These are phyloP conservation scores for Clavispora phyllophila DNA, from an alignment of 805 yeast species.

Conservation along the genomic window DNA sequence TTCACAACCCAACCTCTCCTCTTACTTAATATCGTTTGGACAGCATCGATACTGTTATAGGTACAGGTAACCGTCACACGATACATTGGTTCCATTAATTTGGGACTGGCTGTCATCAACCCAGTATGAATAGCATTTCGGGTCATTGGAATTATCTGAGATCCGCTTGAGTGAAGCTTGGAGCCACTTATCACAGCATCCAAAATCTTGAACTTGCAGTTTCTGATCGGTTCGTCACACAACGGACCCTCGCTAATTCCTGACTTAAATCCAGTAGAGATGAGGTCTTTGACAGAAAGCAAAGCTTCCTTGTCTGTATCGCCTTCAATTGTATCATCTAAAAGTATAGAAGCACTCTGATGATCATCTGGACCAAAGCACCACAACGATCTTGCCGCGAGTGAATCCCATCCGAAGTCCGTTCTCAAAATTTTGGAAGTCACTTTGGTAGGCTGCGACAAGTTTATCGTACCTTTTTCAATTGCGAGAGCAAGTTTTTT, in stretches of 20 bases:
- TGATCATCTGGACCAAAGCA: conserved; percentile 55
- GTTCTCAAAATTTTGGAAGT: conserved; percentile 53
- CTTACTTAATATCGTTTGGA: conserved; percentile 45
- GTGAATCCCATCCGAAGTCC: conserved; percentile 72
- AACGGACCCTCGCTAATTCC: conserved; percentile 83
- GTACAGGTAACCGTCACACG: conserved; percentile 55
- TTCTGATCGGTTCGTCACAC: conserved; percentile 76
- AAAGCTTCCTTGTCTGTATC: conserved; percentile 59
- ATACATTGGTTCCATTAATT: conserved; percentile 78
- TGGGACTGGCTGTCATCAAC: conserved; percentile 70
- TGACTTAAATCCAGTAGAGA: conserved; percentile 81
- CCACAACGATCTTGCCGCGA: conserved; percentile 82
- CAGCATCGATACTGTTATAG: conserved; percentile 40
- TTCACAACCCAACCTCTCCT: conserved; percentile 62
- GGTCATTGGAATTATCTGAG: conserved; percentile 77
- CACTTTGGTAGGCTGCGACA: conserved; percentile 32
- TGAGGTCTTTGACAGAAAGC: conserved; percentile 43
- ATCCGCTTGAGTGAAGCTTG: conserved; percentile 46
- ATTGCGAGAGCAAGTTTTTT: conserved; percentile 49
- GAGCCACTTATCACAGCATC: conserved; percentile 51
- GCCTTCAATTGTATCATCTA: conserved; percentile 68
- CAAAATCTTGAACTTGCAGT: conserved; percentile 65
- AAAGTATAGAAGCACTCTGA: conserved; percentile 45
- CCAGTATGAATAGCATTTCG: conserved; percentile 84
- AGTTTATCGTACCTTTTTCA: conserved; percentile 41